Evolutionary conservation across 331 rosid genomes (phyloP).

Genomic region (Ulmus americana): DNA sequence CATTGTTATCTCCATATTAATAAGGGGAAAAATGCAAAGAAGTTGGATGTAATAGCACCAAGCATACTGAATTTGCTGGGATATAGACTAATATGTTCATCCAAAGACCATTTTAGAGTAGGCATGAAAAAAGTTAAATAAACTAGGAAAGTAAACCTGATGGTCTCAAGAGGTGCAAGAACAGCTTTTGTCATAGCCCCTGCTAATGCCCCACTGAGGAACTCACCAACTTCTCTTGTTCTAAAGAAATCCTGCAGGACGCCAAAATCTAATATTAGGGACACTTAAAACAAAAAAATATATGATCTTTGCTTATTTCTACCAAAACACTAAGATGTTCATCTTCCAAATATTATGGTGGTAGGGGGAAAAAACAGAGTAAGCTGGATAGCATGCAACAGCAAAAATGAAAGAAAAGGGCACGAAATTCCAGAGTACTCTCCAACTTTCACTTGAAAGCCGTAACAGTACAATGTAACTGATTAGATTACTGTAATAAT

Average conservation of each 20-base stretch:
- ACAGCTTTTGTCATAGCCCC: conserved; percentile 97
- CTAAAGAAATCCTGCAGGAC: conserved; percentile 51
- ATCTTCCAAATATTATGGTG: not conserved
- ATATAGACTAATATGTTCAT: not conserved
- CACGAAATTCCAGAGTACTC: not conserved
- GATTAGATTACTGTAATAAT: not conserved
- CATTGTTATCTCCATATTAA: too few species aligned
- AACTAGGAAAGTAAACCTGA: conserved; percentile 49
- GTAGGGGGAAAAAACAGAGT: not conserved
- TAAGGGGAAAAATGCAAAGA: not conserved
- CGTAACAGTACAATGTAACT: not conserved
- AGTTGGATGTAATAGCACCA: not conserved
- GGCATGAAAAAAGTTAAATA: not conserved
- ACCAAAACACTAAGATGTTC: not conserved
- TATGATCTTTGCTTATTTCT: not conserved
- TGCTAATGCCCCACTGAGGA: conserved; percentile 82
- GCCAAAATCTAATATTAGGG: conserved; percentile 15
- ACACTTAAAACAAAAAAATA: not conserved
- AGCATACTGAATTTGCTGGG: not conserved
- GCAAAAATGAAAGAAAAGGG: not conserved
- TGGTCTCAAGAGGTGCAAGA: conserved; percentile 95
- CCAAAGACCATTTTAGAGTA: not conserved
- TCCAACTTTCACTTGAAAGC: not conserved
- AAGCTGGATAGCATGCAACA: not conserved
- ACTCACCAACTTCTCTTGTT: conserved; percentile 79